Evolutionary conservation across 2,329 filamentous ascomycete genomes (phyloP), one percentile per base, ranked within the genome.

Genomic region (Paracoccidioides brasiliensis): DNA sequence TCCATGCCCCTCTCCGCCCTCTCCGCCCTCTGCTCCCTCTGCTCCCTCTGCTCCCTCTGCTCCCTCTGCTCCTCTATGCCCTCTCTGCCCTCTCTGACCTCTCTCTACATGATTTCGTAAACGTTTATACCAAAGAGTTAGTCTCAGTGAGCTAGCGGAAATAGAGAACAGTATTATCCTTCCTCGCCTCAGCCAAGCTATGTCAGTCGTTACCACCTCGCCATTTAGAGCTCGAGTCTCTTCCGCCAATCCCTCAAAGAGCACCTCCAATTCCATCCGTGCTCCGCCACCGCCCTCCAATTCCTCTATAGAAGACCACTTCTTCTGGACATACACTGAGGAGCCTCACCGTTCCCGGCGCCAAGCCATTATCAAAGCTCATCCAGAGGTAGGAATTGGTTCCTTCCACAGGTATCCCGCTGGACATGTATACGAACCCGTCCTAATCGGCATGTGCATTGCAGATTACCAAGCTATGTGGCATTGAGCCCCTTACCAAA

Each of bases 301-400:
- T 37, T 66, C 67, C 41, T 61, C 66, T 4, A 66, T 69, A 6
- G 72, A 74, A 14, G 74, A 83, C 59, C 79, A 84, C 70, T 97
- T 97, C 78, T 95, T 95, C 76, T 97, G 94, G 93, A 95, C 93
- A 43, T 97, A 98, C 69, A 96, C 93, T 8, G 93, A 98, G 71
- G 93, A 98, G 74, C 93, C 93, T 59, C 93, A 98, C 73, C 83
- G 90, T 63, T 93, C 91, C 37, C 80, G 93, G 63, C 82, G 93
- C 56, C 82, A 91, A 64, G 89, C 90, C 59, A 98, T 98, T 65
- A 97, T 98, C 74, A 97, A 96, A 76, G 90, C 91, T 55, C 91
- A 98, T 69, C 93, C 93, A 49, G 91, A 98, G 80, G 90, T 91
- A 75, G 22, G 69, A 37, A 33, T 42, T 52, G 38, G 33, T 40